These are phyloP conservation scores for Astraeus odoratus DNA, from an alignment of 768 basidiomycete species.

Conservation along the genomic window DNA sequence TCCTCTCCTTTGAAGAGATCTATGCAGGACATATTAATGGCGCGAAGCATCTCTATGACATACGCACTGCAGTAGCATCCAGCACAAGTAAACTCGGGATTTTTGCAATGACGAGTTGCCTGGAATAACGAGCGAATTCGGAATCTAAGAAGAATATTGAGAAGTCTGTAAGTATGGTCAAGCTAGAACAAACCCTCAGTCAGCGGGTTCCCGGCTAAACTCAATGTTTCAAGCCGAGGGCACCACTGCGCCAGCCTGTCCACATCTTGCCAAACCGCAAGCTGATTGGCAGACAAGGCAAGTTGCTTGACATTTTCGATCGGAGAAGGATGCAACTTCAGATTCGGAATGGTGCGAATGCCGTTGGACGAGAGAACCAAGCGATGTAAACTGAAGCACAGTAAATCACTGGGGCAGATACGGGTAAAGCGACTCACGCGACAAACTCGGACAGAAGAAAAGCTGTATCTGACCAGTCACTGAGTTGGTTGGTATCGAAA, in stretches of 20 bases:
- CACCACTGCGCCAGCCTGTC: constrained; percentile 66
- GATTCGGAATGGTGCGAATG: constrained; percentile 42
- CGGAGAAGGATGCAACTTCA: constrained; percentile 10
- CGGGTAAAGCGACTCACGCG: constrained; percentile 29
- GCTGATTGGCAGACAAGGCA: constrained; percentile 53
- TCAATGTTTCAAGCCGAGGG: constrained; percentile 55
- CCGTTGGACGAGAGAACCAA: constrained; percentile 62
- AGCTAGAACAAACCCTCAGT: constrained; percentile 38
- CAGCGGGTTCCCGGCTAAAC: constrained; percentile 59
- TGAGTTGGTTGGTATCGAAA: constrained; percentile 60
- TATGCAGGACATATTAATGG: constrained; percentile 24
- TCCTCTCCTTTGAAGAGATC: constrained; percentile 65
- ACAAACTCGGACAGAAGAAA: constrained; percentile 37
- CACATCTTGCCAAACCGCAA: constrained; percentile 54
- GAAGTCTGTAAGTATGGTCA: background rate
- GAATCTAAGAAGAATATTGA: constrained; percentile 25
- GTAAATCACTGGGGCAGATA: background rate
- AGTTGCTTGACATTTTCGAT: constrained; percentile 46
- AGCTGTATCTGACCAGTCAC: constrained; percentile 48
- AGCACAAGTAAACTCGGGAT: constrained; percentile 55
- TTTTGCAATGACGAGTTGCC: constrained; percentile 60
- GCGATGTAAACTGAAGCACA: constrained; percentile 44
- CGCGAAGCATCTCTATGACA: constrained; percentile 3
- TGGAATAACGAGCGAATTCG: constrained; percentile 33
- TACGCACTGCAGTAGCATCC: constrained; percentile 58